Percentiles rank a stretch among this genome's conserved stretches.
Conservation (phyloP, 106 monocot species). For the Hemerocallis citrina region DNA sequence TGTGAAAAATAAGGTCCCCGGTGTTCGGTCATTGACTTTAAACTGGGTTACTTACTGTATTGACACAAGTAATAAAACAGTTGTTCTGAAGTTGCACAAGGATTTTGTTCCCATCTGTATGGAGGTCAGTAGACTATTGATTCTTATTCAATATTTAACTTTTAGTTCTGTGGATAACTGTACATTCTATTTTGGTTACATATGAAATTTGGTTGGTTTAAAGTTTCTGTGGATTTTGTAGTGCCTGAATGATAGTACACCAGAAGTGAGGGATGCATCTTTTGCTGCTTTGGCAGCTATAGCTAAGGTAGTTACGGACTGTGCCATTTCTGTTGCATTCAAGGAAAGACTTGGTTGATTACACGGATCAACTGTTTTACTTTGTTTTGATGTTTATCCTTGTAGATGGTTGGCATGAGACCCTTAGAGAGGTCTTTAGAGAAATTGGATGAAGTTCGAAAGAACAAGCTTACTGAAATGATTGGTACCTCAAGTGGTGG, state of each 20-base stretch:
- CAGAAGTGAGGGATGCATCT: constrained; percentile 96
- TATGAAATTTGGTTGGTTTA: too few species aligned
- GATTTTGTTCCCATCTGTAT: constrained; percentile 98
- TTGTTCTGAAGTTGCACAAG: constrained; percentile 90
- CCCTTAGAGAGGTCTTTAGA: constrained; percentile 91
- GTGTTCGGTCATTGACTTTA: constrained; percentile 78
- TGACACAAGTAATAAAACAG: constrained; percentile 84
- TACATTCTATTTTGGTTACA: too few species aligned
- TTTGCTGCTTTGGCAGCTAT: constrained; percentile 92
- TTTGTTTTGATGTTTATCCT: constrained; percentile 16
- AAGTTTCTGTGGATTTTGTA: constrained; percentile 16
- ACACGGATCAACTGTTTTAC: neutral
- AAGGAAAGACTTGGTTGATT: neutral
- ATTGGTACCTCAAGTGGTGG: constrained; percentile 56
- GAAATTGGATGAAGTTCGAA: constrained; percentile 95
- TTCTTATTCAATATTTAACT: too few species aligned
- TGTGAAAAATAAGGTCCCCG: constrained; percentile 98
- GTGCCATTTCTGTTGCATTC: neutral
- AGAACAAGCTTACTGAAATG: constrained; percentile 98
- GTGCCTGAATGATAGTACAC: constrained; percentile 97
- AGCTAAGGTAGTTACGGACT: constrained; percentile 52
- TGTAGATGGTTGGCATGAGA: constrained; percentile 91
- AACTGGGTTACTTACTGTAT: constrained; percentile 97
- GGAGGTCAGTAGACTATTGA: constrained; percentile 50
- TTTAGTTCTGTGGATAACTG: too few species aligned